A percentile compares a stretch with the other conserved stretches of the same genome.
These are phyloP conservation scores for Elongisporangium anandrum DNA, from an alignment of 352 stramenopile species.

Conservation along the genomic window DNA sequence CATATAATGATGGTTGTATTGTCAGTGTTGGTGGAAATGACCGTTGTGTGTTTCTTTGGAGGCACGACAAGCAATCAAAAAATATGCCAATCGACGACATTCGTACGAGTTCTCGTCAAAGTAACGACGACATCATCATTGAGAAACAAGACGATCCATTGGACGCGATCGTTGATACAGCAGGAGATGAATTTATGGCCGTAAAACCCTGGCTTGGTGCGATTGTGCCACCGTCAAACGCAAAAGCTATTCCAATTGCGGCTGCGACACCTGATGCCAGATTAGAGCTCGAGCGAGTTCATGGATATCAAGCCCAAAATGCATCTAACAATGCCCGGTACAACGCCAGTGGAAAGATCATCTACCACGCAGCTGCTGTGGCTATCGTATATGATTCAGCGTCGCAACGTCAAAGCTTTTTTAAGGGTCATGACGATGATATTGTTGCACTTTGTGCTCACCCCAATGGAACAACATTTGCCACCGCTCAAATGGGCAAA, in stretches of 20 bases:
- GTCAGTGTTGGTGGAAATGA: conserved; percentile 79
- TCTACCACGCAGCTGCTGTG: conserved; percentile 79
- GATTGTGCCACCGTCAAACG: conserved; percentile 65
- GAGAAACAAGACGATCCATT: conserved; percentile 24
- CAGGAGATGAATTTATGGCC: conserved; percentile 89
- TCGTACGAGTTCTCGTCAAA: neutral
- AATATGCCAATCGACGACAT: neutral
- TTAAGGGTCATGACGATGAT: conserved; percentile 79
- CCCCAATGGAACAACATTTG: conserved; percentile 71
- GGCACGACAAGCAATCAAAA: conserved; percentile 27
- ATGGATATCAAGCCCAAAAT: conserved; percentile 76
- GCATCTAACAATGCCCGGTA: conserved; percentile 78
- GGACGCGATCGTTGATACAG: conserved; percentile 10
- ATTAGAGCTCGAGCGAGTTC: conserved; percentile 61
- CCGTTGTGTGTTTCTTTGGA: conserved; percentile 72
- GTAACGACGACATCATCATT: conserved; percentile 7
- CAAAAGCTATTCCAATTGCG: conserved; percentile 23
- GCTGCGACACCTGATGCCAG: conserved; percentile 26
- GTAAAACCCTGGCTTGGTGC: conserved; percentile 86
- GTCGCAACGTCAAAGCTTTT: conserved; percentile 41
- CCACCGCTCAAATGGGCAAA: conserved; percentile 86
- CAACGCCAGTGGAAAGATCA: conserved; percentile 40
- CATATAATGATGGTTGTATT: conserved; percentile 46
- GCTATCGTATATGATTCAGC: conserved; percentile 62
- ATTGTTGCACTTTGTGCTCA: conserved; percentile 79